Conservation (phyloP, 257 asterid species). For the Paraleonurus japonicus region DNA sequence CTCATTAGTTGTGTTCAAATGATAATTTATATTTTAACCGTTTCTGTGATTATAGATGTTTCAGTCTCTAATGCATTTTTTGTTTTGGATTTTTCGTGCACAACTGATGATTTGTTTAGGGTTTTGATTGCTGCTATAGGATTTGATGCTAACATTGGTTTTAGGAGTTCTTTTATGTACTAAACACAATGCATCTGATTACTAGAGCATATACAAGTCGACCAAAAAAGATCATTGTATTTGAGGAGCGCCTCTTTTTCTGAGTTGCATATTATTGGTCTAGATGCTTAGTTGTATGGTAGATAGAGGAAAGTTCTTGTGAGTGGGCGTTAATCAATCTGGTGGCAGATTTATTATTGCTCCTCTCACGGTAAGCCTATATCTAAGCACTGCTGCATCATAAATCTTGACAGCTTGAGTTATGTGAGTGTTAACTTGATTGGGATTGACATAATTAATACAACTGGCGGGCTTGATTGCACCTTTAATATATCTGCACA, state of each 20-base stretch:
- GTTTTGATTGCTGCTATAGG: background rate
- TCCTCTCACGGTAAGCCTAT: background rate
- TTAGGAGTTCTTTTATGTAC: background rate
- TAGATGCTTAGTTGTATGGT: background rate
- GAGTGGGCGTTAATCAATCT: background rate
- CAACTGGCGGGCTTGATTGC: background rate
- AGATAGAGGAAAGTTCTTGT: slow-evolving; percentile 1
- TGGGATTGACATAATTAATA: background rate
- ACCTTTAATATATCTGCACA: background rate
- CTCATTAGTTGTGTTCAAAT: background rate
- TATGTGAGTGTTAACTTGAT: background rate
- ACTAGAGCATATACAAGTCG: background rate
- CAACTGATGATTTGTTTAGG: background rate
- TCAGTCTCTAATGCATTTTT: background rate
- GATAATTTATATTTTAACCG: background rate
- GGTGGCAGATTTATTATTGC: background rate
- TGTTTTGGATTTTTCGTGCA: background rate
- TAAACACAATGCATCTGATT: background rate
- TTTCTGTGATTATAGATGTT: background rate
- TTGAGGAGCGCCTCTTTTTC: background rate
- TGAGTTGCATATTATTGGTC: background rate
- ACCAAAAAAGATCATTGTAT: background rate
- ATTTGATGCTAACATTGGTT: background rate
- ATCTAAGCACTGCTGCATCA: background rate
- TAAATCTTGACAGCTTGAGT: background rate